phyloP scores from a whole-genome alignment of 495 filamentous ascomycete species.

The Cairneyella variabilis region DNA sequence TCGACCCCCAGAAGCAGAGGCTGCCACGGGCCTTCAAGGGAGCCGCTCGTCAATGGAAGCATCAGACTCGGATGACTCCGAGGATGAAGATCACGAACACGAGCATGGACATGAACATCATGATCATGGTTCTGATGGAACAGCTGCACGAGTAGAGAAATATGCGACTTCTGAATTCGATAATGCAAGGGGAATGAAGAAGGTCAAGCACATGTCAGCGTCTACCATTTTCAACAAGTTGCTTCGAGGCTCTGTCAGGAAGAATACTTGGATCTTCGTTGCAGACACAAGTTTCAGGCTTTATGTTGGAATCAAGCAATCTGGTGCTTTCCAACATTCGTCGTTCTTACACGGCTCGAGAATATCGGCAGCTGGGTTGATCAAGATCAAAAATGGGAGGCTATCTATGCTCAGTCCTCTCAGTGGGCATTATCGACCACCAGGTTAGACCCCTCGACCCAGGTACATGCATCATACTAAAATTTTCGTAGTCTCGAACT shows the following conservation, averaged over 20 bases:
- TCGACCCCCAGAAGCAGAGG: slow-evolving; percentile 17
- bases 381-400: slow-evolving; percentile 78
- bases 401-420: slow-evolving; percentile 53
- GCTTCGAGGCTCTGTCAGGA: slow-evolving; percentile 64
- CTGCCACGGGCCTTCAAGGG: slow-evolving; percentile 11
- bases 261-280: slow-evolving; percentile 89
- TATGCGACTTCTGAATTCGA: slow-evolving; percentile 53
- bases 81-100: background rate
- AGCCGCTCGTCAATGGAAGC: background rate
- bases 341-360: slow-evolving; percentile 81
- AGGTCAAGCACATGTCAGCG: slow-evolving; percentile 63
- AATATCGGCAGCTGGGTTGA: slow-evolving; percentile 78
- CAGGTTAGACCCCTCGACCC: slow-evolving; percentile 28
- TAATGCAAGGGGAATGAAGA: slow-evolving; percentile 54
- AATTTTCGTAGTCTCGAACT: slow-evolving; percentile 52
- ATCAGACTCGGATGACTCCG: background rate
- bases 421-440: slow-evolving; percentile 85
- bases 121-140: slow-evolving; percentile 6
- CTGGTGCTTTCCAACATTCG: slow-evolving; percentile 84
- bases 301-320: slow-evolving; percentile 85
- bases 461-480: slow-evolving; percentile 1
- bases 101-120: no score
- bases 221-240: slow-evolving; percentile 67
- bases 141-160: slow-evolving; percentile 38
- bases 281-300: slow-evolving; percentile 82